Percentiles rank a stretch among this genome's conserved stretches.
Evolutionary conservation across 495 filamentous ascomycete species (phyloP).

Genomic region (Durotheca rogersii): DNA sequence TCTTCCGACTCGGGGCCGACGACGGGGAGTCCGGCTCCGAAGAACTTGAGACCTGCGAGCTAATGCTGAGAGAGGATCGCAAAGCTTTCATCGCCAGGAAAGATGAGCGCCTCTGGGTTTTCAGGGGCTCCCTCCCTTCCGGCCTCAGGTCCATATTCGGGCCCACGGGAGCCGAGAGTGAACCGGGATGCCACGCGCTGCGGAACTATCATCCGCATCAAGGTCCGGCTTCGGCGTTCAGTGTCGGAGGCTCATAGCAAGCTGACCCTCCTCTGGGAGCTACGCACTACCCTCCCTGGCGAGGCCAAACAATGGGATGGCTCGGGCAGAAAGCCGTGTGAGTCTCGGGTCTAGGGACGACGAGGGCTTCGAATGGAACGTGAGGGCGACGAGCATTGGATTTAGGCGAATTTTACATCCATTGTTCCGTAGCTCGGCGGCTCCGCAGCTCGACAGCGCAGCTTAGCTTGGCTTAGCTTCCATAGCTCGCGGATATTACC

Average conservation of each 20-base stretch:
- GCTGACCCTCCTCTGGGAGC: neutral
- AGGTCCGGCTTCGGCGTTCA: neutral
- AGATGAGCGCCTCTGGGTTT: slow-evolving; percentile 26
- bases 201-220: neutral
- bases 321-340: neutral
- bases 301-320: neutral
- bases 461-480: slow-evolving; percentile 4
- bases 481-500: no score
- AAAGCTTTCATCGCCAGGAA: slow-evolving; percentile 34
- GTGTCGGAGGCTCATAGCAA: no score
- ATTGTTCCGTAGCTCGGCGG: no score
- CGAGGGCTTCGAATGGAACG: slow-evolving; percentile 8
- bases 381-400: slow-evolving; percentile 4
- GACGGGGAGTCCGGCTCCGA: slow-evolving; percentile 22
- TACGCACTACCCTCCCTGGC: neutral
- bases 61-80: slow-evolving; percentile 32
- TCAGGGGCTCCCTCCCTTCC: slow-evolving; percentile 15
- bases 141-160: slow-evolving; percentile 28
- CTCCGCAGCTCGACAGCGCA: neutral
- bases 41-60: slow-evolving; percentile 32
- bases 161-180: neutral
- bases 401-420: slow-evolving; percentile 8
- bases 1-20: slow-evolving; percentile 8
- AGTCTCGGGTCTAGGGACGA: neutral
- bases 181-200: slow-evolving; percentile 1